Base-by-base conservation (phyloP, 139 green algal genomes). In the Coelastrella sp. region DNA sequence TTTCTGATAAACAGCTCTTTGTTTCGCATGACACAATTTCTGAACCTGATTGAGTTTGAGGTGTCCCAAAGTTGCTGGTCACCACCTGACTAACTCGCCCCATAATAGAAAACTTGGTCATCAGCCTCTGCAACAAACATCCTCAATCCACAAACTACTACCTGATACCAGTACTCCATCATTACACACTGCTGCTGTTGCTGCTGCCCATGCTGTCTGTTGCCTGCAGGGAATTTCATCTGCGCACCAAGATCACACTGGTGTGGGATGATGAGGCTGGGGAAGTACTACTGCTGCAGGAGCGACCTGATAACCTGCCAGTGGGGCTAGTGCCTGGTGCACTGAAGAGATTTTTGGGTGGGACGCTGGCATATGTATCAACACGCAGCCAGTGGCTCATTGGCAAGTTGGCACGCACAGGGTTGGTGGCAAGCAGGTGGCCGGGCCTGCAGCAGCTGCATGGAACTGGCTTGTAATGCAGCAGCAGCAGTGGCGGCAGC, bases 191-290 rank as follows among this genome's bases (percentile, higher is more conserved):
- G 3, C 35, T 49, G 35, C 35, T 49, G n/a, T n/a, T 75, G 17
- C 17, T 76, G 68, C 8, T 24, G 7, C 4, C 24, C 74, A 15
- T 58, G 19, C 79, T 73, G 35, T 9, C 8, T 74, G 22, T 59
- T 22, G 8, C 22, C 61, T 14, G n/a, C 65, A 87, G 82, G 25
- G 82, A 87, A 25, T 61, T 88, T 66, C 84, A 88, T 68, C 11
- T 88, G 27, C 84, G 84, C 49, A 88, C 84, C 11, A 66, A 68
- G 49, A 70, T 88, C 25, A 88, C 84, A 10, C 84, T 88, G 8
- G 68, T 88, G 49, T 88, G 84, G 84, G 84, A 88, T n/a, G 84
- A 88, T n/a, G 84, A 88, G 61, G 84, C 84, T 0, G 84, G 84
- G 35, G 84, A 88, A 73, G 84, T 88, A 35, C 68, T 88, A n/a